phyloP scores from a whole-genome alignment of 148 eudicot species.

The Chenopodium suecicum region DNA sequence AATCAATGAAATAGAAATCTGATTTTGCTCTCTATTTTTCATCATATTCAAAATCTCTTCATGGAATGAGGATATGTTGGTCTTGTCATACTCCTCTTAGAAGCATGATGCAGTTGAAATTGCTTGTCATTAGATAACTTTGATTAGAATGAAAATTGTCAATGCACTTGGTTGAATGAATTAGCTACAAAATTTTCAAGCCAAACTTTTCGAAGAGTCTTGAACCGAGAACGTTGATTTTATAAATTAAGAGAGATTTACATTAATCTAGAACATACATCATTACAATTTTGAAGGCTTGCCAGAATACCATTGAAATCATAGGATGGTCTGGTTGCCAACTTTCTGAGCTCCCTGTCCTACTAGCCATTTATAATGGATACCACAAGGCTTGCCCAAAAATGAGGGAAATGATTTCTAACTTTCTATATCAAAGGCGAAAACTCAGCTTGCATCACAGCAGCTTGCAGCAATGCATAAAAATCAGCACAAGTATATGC shows the following conservation, averaged over 20 bases:
- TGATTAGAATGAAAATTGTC: too few relatives aligned
- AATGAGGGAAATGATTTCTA: neutral
- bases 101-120: too few relatives aligned
- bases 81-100: too few relatives aligned
- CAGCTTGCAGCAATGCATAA: slow-evolving; percentile 2
- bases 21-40: too few relatives aligned
- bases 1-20: too few relatives aligned
- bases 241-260: neutral
- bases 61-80: too few relatives aligned
- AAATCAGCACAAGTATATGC: slow-evolving; percentile 9
- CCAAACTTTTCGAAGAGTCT: neutral
- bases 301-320: neutral
- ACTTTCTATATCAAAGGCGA: neutral
- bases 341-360: neutral
- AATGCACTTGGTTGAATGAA: too few relatives aligned
- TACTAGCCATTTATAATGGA: neutral
- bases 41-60: too few relatives aligned
- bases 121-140: too few relatives aligned
- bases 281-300: neutral
- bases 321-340: neutral
- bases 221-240: neutral
- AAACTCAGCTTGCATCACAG: neutral
- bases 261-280: slow-evolving; percentile 10
- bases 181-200: neutral
- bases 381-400: neutral